Percentiles rank a stretch among this genome's conserved stretches.
phyloP scores from a whole-genome alignment of 305 asterid species.

The Plantago coronopus region DNA sequence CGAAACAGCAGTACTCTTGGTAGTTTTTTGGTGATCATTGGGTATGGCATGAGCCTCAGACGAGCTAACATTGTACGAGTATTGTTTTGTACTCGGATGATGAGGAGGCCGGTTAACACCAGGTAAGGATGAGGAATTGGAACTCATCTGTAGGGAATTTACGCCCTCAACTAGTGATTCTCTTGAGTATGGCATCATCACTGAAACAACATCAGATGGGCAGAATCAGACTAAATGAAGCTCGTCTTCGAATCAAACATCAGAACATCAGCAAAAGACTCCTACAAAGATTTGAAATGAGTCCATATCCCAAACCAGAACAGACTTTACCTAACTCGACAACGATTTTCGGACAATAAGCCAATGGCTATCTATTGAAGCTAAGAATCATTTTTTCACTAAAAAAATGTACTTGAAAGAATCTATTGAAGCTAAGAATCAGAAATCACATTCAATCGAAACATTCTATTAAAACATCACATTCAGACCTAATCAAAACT shows the following conservation, averaged over 20 bases:
- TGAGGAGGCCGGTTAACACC: conserved; percentile 50
- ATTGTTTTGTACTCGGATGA: conserved; percentile 41
- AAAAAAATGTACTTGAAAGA: background rate
- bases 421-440: background rate
- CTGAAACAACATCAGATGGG: conserved; percentile 30
- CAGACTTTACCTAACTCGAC: background rate
- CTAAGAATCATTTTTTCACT: conserved; percentile 5
- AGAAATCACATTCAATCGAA: background rate
- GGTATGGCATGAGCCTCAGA: conserved; percentile 4
- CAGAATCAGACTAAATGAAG: conserved; percentile 23
- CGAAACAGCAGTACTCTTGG: conserved; percentile 23
- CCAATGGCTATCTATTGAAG: conserved; percentile 1
- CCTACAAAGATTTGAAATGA: background rate
- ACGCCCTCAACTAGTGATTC: conserved; percentile 39
- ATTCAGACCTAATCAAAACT: background rate
- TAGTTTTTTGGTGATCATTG: background rate
- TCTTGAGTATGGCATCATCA: conserved; percentile 36
- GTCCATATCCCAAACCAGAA: background rate
- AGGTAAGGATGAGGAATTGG: conserved; percentile 35
- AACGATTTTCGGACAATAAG: background rate
- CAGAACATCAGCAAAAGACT: too few species aligned
- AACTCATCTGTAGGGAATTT: conserved; percentile 27
- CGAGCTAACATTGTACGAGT: conserved; percentile 35
- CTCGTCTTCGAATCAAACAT: conserved; percentile 7
- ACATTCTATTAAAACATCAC: background rate